A percentile compares a stretch with the other conserved stretches of the same genome.
phyloP scores from a whole-genome alignment of 139 green algal genomes.

The Trebouxia sp. region DNA sequence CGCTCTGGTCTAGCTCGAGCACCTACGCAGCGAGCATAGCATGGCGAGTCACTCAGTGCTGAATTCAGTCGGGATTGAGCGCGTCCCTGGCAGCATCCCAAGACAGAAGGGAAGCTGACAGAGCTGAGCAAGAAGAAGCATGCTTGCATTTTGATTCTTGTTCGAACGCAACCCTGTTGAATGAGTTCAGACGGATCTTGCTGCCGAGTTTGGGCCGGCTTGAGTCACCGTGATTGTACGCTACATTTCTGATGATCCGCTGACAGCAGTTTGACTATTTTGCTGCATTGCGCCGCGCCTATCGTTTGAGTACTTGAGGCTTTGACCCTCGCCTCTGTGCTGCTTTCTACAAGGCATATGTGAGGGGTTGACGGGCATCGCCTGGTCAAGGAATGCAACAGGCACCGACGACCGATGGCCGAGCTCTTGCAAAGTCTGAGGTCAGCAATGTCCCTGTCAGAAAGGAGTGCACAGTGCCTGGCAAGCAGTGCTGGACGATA shows the following conservation, averaged over 20 bases:
- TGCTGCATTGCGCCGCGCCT: too few species aligned
- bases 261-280: too few species aligned
- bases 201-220: background rate
- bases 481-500: slow-evolving; percentile 80
- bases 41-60: slow-evolving; percentile 13
- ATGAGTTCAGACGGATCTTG: background rate
- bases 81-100: too few species aligned
- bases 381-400: background rate
- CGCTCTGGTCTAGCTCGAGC: too few species aligned
- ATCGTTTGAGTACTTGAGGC: too few species aligned
- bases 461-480: slow-evolving; percentile 73
- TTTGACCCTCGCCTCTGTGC: too few species aligned
- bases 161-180: background rate
- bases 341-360: background rate
- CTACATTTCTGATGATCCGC: too few species aligned
- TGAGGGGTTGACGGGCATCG: background rate
- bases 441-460: slow-evolving; percentile 66
- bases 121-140: too few species aligned
- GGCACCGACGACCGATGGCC: background rate
- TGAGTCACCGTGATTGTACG: too few species aligned
- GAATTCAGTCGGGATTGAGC: too few species aligned
- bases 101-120: too few species aligned
- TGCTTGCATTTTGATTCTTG: slow-evolving; percentile 26
- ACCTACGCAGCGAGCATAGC: background rate
- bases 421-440: slow-evolving; percentile 5